These are phyloP conservation scores for Phyllosticta capitalensis DNA, from an alignment of 2,329 filamentous ascomycete genomes.

Conservation along the genomic window DNA sequence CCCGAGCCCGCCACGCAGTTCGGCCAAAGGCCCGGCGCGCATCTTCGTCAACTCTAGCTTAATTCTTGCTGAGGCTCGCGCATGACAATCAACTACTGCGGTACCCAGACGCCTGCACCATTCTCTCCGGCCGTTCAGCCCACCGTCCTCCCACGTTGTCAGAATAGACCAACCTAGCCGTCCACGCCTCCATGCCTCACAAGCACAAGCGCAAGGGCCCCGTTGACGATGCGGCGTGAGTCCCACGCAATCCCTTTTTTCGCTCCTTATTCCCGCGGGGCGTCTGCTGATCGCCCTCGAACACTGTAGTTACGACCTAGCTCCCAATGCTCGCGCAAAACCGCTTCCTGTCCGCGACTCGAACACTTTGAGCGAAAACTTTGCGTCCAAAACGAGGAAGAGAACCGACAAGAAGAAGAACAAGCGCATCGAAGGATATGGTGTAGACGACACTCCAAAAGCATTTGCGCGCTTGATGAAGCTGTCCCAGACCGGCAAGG, in stretches of 20 bases:
- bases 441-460: slow-evolving; percentile 72
- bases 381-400: slow-evolving; percentile 24
- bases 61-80: neutral
- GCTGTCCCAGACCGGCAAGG: slow-evolving; percentile 50
- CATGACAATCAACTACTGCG: neutral
- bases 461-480: slow-evolving; percentile 83
- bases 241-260: slow-evolving; percentile 36
- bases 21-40: neutral
- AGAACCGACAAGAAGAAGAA: slow-evolving; percentile 25
- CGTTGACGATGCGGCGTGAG: slow-evolving; percentile 47
- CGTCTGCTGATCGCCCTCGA: slow-evolving; percentile 26
- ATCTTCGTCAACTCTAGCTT: neutral
- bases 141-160: neutral
- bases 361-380: slow-evolving; percentile 34
- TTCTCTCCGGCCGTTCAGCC: neutral
- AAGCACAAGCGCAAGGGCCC: slow-evolving; percentile 63
- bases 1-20: neutral
- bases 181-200: slow-evolving; percentile 57
- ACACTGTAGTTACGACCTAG: slow-evolving; percentile 46
- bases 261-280: neutral
- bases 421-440: slow-evolving; percentile 41
- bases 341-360: slow-evolving; percentile 40
- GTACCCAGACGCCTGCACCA: too few relatives aligned
- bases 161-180: neutral
- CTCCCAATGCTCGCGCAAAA: slow-evolving; percentile 50